phyloP scores from a whole-genome alignment of 495 filamentous ascomycete genomes.

The Pseudotulostoma volvatum region DNA sequence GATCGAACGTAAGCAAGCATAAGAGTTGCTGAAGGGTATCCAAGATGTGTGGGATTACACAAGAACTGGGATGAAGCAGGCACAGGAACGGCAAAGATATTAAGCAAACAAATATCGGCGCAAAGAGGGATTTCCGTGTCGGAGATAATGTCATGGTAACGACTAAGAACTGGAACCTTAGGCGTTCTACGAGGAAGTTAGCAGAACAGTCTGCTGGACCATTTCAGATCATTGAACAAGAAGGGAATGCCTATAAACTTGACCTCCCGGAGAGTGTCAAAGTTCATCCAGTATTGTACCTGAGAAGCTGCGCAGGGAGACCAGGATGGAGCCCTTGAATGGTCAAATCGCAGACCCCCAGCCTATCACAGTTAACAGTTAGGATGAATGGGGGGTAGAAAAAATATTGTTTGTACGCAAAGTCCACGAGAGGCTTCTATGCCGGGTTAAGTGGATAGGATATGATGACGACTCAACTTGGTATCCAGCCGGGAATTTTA shows the following conservation, averaged over 20 bases:
- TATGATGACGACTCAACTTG: no score
- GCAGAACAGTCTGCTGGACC: not conserved
- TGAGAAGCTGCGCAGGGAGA: not conserved
- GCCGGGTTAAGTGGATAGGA: no score
- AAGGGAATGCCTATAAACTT: no score
- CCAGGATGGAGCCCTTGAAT: no score
- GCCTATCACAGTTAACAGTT: no score
- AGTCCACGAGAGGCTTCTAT: no score
- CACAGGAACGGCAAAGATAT: not conserved
- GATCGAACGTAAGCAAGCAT: not conserved
- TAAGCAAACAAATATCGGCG: slow-evolving; percentile 1
- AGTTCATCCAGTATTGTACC: not conserved
- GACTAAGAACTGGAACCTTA: slow-evolving; percentile 1
- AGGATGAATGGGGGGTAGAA: no score
- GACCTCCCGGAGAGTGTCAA: not conserved
- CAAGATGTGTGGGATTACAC: not conserved
- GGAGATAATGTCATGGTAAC: slow-evolving; percentile 1
- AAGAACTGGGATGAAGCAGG: not conserved
- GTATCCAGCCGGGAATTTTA: no score
- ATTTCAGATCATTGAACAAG: no score
- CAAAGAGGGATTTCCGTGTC: slow-evolving; percentile 1
- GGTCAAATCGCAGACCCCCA: no score
- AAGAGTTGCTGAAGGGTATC: not conserved
- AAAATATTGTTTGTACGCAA: no score
- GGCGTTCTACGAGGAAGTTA: not conserved